Percentiles rank a stretch among this genome's conserved stretches.
Evolutionary conservation across 192 early-diverging fungal species (phyloP).

Genomic region (Coemansia sp.): DNA sequence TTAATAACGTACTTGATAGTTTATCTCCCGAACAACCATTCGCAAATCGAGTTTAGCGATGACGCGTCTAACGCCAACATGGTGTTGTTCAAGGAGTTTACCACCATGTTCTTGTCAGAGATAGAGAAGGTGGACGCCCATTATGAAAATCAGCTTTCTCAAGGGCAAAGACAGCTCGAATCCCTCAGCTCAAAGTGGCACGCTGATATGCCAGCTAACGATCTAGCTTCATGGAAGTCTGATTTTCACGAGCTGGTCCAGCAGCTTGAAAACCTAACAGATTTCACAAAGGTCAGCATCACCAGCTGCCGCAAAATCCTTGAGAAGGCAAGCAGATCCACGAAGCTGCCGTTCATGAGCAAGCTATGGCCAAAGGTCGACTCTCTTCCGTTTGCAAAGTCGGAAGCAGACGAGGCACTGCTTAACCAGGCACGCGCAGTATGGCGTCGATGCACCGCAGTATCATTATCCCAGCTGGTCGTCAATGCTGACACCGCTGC

Average conservation of each 20-base stretch:
- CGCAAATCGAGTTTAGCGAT: too few species aligned
- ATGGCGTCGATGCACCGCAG: conserved; percentile 33
- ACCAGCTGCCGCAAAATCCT: conserved; percentile 66
- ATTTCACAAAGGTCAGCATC: conserved; percentile 62
- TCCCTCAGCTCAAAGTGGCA: conserved; percentile 25
- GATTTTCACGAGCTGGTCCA: conserved; percentile 19
- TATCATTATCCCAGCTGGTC: conserved; percentile 6
- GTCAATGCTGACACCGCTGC: conserved; percentile 1
- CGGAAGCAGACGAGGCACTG: conserved; percentile 57
- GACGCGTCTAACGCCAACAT: conserved; percentile 19
- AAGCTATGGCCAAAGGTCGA: conserved; percentile 59
- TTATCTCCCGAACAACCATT: too few species aligned
- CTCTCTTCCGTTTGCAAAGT: conserved; percentile 56
- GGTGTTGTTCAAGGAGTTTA: too few species aligned
- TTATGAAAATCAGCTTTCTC: conserved; percentile 49
- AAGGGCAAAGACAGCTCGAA: conserved; percentile 19
- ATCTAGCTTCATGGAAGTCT: conserved; percentile 21
- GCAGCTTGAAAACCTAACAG: conserved; percentile 36
- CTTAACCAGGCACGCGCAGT: conserved; percentile 56
- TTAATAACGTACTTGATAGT: too few species aligned
- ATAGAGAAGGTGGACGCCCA: conserved; percentile 57
- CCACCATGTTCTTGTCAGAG: conserved; percentile 44
- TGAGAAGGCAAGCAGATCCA: conserved; percentile 62
- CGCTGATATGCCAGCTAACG: conserved; percentile 7
- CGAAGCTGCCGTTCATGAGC: conserved; percentile 32